Conservation (phyloP, 805 yeast genomes). For the Hanseniaspora clermontiae region DNA sequence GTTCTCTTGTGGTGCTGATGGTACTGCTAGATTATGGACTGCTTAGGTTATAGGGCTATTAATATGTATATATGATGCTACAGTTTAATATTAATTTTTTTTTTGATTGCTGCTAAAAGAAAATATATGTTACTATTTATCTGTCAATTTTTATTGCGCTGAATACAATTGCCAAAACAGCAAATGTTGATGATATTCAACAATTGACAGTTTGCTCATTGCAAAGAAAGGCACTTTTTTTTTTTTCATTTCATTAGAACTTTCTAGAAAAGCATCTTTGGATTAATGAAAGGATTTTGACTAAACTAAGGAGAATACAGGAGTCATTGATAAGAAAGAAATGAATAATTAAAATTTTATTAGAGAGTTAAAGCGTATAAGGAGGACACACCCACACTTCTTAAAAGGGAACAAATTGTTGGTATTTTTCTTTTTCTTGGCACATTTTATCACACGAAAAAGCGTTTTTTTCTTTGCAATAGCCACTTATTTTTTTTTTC, state of each 20-base stretch:
- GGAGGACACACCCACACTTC: not conserved
- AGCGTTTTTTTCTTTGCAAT: not conserved
- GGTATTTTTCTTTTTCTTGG: not conserved
- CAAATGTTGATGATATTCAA: no score
- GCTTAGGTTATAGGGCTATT: constrained; percentile 32
- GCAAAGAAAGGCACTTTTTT: no score
- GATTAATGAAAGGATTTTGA: no score
- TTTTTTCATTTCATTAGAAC: not conserved
- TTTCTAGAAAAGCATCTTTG: not conserved
- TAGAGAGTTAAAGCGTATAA: not conserved
- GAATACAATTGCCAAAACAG: no score
- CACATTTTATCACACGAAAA: not conserved
- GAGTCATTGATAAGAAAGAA: not conserved
- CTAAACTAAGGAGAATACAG: not conserved
- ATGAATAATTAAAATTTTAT: not conserved
- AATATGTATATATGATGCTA: no score
- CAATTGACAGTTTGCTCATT: not conserved
- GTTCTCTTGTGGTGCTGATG: constrained; percentile 94
- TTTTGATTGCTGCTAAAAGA: no score
- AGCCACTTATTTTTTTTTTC: not conserved
- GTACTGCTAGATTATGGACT: constrained; percentile 92
- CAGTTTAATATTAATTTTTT: no score
- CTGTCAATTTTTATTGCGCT: no score
- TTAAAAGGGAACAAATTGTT: no score
- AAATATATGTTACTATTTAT: no score